Conservation (phyloP, 768 basidiomycete genomes). For the Hericium coralloides region DNA sequence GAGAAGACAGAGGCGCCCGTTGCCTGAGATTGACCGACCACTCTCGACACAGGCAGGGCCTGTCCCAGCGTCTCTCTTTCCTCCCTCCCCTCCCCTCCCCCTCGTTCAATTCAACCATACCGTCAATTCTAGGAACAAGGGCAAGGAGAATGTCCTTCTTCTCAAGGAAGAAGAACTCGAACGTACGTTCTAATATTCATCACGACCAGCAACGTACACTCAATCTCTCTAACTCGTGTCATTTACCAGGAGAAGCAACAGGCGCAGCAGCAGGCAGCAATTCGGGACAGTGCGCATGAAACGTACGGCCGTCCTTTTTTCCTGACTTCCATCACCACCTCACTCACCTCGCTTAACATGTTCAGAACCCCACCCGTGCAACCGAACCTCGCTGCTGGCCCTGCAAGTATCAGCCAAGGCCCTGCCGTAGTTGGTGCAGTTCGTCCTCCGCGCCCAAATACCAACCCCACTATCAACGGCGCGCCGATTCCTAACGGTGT, state of each 20-base stretch:
- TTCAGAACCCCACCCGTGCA: not conserved
- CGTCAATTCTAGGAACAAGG: slow-evolving; percentile 54
- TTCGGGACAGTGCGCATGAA: slow-evolving; percentile 3
- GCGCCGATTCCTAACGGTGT: slow-evolving; percentile 26
- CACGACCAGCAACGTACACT: not conserved
- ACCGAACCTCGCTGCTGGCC: not conserved
- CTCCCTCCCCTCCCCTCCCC: slow-evolving; percentile 3
- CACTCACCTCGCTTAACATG: not conserved
- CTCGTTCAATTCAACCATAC: slow-evolving; percentile 39
- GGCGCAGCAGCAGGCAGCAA: not conserved
- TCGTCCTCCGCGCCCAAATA: slow-evolving; percentile 19
- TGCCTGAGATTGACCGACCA: not conserved
- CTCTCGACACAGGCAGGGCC: slow-evolving; percentile 1
- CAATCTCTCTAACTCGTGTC: slow-evolving; percentile 2
- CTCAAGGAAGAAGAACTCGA: slow-evolving; percentile 73
- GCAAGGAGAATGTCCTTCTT: slow-evolving; percentile 89
- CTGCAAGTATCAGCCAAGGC: slow-evolving; percentile 52
- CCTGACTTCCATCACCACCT: not conserved
- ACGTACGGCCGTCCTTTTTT: not conserved
- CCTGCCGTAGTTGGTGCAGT: slow-evolving; percentile 60
- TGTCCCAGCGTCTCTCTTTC: not conserved
- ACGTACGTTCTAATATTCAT: slow-evolving; percentile 20
- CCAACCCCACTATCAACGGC: slow-evolving; percentile 15
- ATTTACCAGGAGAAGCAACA: slow-evolving; percentile 13
- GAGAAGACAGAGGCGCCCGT: not conserved